Evolutionary conservation across 768 basidiomycete genomes (phyloP).

Genomic region (Phlebiopsis gigantea): DNA sequence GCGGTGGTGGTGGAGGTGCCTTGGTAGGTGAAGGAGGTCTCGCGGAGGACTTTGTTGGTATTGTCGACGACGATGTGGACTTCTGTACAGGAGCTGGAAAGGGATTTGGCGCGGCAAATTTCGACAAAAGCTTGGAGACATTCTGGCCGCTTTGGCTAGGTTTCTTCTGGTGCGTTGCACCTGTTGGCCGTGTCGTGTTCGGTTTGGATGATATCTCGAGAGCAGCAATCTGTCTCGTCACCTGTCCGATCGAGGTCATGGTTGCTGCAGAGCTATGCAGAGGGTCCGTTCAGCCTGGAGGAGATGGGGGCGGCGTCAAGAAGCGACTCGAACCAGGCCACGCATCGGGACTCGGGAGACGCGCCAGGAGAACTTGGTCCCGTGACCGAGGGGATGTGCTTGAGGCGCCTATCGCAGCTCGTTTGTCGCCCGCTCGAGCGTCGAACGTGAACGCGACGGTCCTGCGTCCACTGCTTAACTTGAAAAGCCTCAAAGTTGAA

Average conservation of each 20-base stretch:
- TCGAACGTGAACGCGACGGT: too few relatives aligned
- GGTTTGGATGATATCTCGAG: conserved; percentile 59
- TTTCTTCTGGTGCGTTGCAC: conserved; percentile 42
- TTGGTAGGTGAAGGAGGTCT: conserved; percentile 27
- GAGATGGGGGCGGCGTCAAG: conserved; percentile 3
- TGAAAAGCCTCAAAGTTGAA: too few relatives aligned
- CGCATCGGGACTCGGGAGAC: neutral
- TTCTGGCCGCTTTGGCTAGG: conserved; percentile 43
- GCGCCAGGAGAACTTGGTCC: neutral
- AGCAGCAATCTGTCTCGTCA: conserved; percentile 65
- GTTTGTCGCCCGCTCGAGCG: neutral
- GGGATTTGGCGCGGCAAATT: conserved; percentile 66
- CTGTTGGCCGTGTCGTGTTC: conserved; percentile 27
- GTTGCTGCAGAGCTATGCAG: neutral
- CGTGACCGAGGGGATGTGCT: neutral
- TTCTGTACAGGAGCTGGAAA: conserved; percentile 19
- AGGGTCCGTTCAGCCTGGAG: too few relatives aligned
- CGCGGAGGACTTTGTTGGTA: conserved; percentile 10
- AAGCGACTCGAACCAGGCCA: neutral
- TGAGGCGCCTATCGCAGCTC: neutral
- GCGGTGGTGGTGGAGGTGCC: conserved; percentile 12
- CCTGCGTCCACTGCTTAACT: too few relatives aligned
- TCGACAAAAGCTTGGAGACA: conserved; percentile 67
- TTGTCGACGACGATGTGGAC: conserved; percentile 15
- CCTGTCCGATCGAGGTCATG: conserved; percentile 44